These are phyloP conservation scores for Phialophora macrospora DNA, from an alignment of 2,329 filamentous ascomycete genomes.

Conservation along the genomic window DNA sequence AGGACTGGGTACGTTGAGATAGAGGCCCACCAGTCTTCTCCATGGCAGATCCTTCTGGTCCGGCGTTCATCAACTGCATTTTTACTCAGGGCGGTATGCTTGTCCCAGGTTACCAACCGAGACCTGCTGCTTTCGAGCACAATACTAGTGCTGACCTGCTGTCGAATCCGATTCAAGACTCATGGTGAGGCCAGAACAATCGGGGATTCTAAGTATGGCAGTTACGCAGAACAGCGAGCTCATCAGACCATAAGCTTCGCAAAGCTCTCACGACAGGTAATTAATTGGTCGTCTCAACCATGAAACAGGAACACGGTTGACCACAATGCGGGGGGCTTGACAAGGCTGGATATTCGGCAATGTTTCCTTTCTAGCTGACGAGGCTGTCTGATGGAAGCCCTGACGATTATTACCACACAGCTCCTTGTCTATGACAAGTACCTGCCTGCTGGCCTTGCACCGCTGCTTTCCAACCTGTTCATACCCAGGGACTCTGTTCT, in stretches of 20 bases:
- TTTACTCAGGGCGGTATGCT: background rate
- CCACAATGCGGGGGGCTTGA: conserved; percentile 5
- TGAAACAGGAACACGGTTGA: background rate
- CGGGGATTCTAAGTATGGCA: background rate
- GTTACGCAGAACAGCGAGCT: background rate
- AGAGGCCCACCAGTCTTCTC: background rate
- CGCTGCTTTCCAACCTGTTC: background rate
- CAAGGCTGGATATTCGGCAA: conserved; percentile 14
- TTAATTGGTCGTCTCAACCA: too few relatives aligned
- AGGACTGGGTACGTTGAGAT: background rate
- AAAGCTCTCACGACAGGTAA: background rate
- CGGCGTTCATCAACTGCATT: conserved; percentile 24
- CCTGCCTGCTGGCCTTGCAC: background rate
- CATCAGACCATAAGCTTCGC: background rate
- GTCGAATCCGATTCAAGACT: background rate
- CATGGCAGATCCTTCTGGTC: conserved; percentile 3
- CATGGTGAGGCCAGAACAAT: background rate
- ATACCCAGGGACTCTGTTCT: background rate
- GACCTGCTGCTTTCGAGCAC: background rate
- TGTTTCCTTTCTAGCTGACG: background rate
- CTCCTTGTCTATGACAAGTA: background rate
- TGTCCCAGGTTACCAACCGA: background rate
- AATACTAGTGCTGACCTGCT: background rate
- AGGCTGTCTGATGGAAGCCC: conserved; percentile 1
- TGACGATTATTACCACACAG: background rate